Percentiles rank a stretch among this genome's conserved stretches.
These are phyloP conservation scores for Leccinum imitatum DNA, from an alignment of 768 basidiomycete species.

Conservation along the genomic window DNA sequence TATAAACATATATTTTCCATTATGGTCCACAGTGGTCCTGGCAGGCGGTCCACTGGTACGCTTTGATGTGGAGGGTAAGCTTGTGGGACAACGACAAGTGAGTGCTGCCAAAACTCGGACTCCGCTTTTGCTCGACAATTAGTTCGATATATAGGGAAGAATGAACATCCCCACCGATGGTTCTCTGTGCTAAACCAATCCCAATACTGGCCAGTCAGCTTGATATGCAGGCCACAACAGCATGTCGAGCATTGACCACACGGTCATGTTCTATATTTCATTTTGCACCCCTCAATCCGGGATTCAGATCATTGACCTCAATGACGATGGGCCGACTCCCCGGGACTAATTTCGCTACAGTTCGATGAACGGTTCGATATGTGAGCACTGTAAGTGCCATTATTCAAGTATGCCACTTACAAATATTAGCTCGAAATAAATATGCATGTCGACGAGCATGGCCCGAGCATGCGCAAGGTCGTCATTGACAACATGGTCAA, in stretches of 20 bases:
- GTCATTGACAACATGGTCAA: no score
- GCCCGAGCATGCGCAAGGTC: no score
- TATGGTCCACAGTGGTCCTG: slow-evolving; percentile 6
- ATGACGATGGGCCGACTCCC: neutral
- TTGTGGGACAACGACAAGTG: neutral
- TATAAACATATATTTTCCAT: slow-evolving; percentile 4
- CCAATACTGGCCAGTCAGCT: neutral
- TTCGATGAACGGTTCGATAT: no score
- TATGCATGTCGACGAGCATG: no score
- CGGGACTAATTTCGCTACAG: neutral
- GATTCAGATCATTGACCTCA: neutral
- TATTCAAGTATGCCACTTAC: no score
- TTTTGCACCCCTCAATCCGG: no score
- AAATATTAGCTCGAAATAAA: no score
- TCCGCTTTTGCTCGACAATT: neutral
- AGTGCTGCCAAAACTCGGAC: neutral
- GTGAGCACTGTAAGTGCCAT: no score
- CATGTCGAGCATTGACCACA: neutral
- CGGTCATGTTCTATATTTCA: no score
- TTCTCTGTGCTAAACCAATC: neutral
- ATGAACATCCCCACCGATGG: neutral
- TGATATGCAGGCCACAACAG: neutral
- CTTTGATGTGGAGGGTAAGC: neutral
- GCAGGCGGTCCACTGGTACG: neutral
- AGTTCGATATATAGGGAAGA: neutral